Conservation (phyloP, 2,329 filamentous ascomycete species). For the Teratosphaeria epicoccoides region DNA sequence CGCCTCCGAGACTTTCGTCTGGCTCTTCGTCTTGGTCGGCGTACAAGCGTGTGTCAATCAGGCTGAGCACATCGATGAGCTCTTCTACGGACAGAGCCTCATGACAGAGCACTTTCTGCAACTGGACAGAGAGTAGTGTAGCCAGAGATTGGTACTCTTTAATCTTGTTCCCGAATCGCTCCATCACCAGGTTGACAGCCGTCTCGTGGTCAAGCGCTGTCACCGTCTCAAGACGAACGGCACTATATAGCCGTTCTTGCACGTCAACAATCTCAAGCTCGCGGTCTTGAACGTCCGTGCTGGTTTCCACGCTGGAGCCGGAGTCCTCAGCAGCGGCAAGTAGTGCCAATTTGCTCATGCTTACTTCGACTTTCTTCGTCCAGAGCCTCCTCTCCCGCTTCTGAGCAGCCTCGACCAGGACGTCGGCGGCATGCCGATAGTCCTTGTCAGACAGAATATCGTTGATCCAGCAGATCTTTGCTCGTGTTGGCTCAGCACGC, state of each 20-base stretch:
- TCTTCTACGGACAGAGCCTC: conserved; percentile 51
- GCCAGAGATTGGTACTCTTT: conserved; percentile 53
- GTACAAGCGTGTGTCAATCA: conserved; percentile 49
- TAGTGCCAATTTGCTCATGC: conserved; percentile 66
- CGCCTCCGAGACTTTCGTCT: conserved; percentile 33
- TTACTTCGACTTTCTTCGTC: conserved; percentile 89
- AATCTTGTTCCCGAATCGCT: conserved; percentile 48
- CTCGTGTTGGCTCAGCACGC: conserved; percentile 57
- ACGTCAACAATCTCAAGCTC: conserved; percentile 61
- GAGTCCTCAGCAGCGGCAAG: conserved; percentile 49
- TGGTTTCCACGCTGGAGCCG: background rate
- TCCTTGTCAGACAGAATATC: conserved; percentile 70
- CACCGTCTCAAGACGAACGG: conserved; percentile 56
- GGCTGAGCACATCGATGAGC: conserved; percentile 66
- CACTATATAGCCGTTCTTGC: conserved; percentile 68
- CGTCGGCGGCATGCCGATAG: conserved; percentile 60
- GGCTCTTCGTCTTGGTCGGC: conserved; percentile 31
- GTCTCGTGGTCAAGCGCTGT: conserved; percentile 70
- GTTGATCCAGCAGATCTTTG: conserved; percentile 88
- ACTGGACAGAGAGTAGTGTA: conserved; percentile 58
- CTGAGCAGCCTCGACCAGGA: conserved; percentile 59
- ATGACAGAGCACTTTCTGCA: conserved; percentile 61
- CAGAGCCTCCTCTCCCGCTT: conserved; percentile 69
- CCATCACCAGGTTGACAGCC: conserved; percentile 64
- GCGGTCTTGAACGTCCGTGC: background rate